Conservation (phyloP, 2,329 filamentous ascomycete species). For the Clonostachys byssicola region DNA sequence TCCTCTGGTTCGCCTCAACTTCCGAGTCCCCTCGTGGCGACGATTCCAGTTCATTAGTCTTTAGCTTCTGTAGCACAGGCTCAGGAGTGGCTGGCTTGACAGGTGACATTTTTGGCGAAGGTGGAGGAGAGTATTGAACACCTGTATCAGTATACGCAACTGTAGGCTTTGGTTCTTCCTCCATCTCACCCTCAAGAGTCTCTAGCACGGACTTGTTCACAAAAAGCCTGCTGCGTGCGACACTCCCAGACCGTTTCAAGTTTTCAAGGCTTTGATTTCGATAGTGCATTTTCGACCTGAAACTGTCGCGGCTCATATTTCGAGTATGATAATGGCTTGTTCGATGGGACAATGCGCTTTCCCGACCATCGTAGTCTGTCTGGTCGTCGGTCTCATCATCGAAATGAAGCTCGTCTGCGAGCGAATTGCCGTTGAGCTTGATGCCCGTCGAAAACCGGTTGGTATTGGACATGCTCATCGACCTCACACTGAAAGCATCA, state of each 20-base stretch:
- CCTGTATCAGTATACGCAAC: conserved; percentile 65
- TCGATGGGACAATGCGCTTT: conserved; percentile 51
- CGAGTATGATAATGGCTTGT: conserved; percentile 41
- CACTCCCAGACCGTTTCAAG: conserved; percentile 48
- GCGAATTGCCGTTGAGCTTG: conserved; percentile 64
- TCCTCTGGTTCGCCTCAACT: conserved; percentile 69
- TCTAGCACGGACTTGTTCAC: conserved; percentile 53
- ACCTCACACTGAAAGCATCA: conserved; percentile 67
- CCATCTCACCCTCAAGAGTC: conserved; percentile 50
- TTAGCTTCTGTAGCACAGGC: conserved; percentile 26
- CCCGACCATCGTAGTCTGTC: conserved; percentile 67
- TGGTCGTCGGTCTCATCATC: conserved; percentile 72
- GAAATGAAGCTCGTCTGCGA: conserved; percentile 75
- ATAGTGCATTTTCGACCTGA: conserved; percentile 40
- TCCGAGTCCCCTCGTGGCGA: conserved; percentile 45
- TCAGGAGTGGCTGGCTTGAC: conserved; percentile 37
- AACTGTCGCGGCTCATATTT: conserved; percentile 54
- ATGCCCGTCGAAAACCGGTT: conserved; percentile 67
- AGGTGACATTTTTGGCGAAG: conserved; percentile 57
- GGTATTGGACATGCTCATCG: conserved; percentile 69
- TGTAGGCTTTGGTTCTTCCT: conserved; percentile 9
- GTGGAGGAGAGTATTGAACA: conserved; percentile 78
- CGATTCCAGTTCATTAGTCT: conserved; percentile 34
- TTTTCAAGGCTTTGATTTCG: conserved; percentile 58
- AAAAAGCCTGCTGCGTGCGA: conserved; percentile 45